Percentiles rank a stretch among this genome's conserved stretches.
These are phyloP conservation scores for Monosporozyma yasuniensis DNA, from an alignment of 805 yeast species.

Conservation along the genomic window DNA sequence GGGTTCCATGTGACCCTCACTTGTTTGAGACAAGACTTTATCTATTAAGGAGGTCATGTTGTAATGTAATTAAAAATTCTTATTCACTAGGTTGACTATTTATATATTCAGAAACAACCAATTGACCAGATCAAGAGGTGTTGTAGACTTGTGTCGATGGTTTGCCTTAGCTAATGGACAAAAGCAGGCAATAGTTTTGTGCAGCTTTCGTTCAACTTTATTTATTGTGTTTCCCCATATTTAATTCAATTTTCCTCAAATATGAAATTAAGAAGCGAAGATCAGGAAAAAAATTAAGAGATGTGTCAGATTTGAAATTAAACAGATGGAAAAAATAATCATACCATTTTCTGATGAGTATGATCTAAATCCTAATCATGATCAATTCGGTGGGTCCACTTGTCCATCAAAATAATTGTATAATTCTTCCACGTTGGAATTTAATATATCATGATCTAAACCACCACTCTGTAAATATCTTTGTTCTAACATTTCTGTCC, in stretches of 20 bases:
- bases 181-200: not conserved
- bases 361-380: too few relatives aligned
- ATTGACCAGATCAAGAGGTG: not conserved
- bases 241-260: not conserved
- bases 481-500: constrained; percentile 73
- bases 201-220: not conserved
- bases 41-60: not conserved
- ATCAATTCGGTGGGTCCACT: not conserved
- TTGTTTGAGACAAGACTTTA: not conserved
- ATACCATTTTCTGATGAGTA: not conserved
- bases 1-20: not conserved
- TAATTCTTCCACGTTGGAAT: not conserved
- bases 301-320: not conserved
- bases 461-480: constrained; percentile 37
- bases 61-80: too few relatives aligned
- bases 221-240: not conserved
- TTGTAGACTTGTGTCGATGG: not conserved
- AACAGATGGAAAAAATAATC: not conserved
- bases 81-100: not conserved
- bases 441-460: constrained; percentile 7
- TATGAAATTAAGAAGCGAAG: not conserved
- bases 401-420: not conserved
- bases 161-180: not conserved
- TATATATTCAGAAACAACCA: not conserved
- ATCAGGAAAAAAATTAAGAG: not conserved